These are phyloP conservation scores for Fonsecaea erecta DNA, from an alignment of 2,329 filamentous ascomycete species.

Conservation along the genomic window DNA sequence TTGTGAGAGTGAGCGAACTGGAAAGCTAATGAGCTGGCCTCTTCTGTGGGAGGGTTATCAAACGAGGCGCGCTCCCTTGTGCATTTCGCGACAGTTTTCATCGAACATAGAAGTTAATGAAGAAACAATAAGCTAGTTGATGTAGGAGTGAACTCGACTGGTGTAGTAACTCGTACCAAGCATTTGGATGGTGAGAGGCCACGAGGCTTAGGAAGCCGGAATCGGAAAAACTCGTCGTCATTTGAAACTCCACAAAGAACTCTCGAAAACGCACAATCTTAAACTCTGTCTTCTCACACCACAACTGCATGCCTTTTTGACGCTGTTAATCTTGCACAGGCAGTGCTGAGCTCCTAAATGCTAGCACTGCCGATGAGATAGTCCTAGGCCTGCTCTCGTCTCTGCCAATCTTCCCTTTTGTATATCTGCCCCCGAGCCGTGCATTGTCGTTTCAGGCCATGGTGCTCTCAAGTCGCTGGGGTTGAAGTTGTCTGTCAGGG, in stretches of 20 bases:
- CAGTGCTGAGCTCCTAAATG: not conserved
- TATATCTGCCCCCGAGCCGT: not conserved
- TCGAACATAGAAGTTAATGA: no score
- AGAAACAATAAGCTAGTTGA: no score
- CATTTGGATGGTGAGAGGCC: no score
- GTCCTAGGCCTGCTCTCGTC: not conserved
- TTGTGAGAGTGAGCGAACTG: slow-evolving; percentile 24
- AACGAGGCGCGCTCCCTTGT: not conserved
- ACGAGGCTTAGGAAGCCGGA: not conserved
- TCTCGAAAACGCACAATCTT: not conserved
- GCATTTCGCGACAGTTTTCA: not conserved
- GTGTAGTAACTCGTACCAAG: no score
- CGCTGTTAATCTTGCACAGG: not conserved
- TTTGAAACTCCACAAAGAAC: not conserved
- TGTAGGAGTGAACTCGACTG: no score
- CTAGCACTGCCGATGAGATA: not conserved
- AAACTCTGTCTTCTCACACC: not conserved
- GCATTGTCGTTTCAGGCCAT: not conserved
- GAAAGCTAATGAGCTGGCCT: not conserved
- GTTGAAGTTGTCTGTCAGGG: not conserved
- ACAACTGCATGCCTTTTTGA: not conserved
- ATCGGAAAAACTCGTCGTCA: not conserved
- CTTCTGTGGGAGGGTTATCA: not conserved
- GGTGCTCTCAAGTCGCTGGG: not conserved
- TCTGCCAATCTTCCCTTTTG: not conserved